phyloP scores from a whole-genome alignment of 2,329 filamentous ascomycete species.

The Septoria petroselini region DNA sequence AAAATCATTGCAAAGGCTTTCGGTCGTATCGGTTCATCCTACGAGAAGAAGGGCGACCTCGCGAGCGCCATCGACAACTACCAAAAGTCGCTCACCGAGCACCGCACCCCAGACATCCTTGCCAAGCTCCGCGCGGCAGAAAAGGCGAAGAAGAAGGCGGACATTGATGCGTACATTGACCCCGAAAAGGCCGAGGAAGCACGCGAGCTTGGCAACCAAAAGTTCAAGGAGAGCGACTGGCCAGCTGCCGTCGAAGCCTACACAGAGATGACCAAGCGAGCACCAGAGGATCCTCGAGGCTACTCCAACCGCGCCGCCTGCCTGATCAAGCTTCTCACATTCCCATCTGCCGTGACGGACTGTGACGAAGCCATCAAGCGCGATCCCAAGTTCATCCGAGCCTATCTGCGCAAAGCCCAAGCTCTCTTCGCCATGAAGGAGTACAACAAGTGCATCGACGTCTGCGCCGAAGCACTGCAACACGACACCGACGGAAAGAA shows the following conservation, averaged over 20 bases:
- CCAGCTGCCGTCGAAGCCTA: slow-evolving; percentile 92
- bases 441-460: slow-evolving; percentile 91
- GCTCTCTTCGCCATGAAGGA: slow-evolving; percentile 97
- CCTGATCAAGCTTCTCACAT: slow-evolving; percentile 93
- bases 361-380: slow-evolving; percentile 88
- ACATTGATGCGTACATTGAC: slow-evolving; percentile 79
- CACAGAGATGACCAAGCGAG: slow-evolving; percentile 93
- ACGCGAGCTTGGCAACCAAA: slow-evolving; percentile 88
- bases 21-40: slow-evolving; percentile 86
- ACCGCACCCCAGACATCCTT: slow-evolving; percentile 90
- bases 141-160: slow-evolving; percentile 74
- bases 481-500: slow-evolving; percentile 80
- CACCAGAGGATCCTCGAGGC: slow-evolving; percentile 85
- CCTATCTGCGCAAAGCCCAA: slow-evolving; percentile 94
- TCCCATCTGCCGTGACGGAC: slow-evolving; percentile 89
- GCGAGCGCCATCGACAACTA: slow-evolving; percentile 80
- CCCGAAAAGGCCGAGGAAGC: slow-evolving; percentile 92
- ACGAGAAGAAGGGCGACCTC: slow-evolving; percentile 85
- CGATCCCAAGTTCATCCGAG: slow-evolving; percentile 88
- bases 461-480: slow-evolving; percentile 73
- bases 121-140: slow-evolving; percentile 88
- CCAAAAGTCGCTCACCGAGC: slow-evolving; percentile 90
- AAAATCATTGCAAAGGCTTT: slow-evolving; percentile 98
- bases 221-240: slow-evolving; percentile 97
- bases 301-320: slow-evolving; percentile 97